phyloP scores from a whole-genome alignment of 2,329 filamentous ascomycete genomes.

The Colletotrichum sp. region DNA sequence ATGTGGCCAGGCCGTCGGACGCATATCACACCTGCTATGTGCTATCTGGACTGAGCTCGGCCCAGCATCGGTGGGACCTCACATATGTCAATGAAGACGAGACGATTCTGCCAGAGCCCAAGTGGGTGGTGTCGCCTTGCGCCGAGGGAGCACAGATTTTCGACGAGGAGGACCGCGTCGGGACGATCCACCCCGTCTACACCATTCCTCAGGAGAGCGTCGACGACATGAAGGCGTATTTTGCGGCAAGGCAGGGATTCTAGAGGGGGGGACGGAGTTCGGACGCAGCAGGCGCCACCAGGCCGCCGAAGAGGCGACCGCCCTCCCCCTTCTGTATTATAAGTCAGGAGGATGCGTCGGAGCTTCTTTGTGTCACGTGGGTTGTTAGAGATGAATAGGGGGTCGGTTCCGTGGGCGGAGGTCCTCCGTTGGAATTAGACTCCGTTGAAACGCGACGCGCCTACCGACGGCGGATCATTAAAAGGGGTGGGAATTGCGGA shows the following conservation, averaged over 20 bases:
- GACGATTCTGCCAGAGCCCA: conserved; percentile 38
- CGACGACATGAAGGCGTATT: conserved; percentile 69
- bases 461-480: background rate
- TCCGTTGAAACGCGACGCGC: background rate
- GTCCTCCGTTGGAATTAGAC: background rate
- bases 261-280: conserved; percentile 31
- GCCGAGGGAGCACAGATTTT: conserved; percentile 64
- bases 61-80: conserved; percentile 71
- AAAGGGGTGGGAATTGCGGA: background rate
- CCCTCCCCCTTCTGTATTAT: background rate
- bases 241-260: conserved; percentile 62
- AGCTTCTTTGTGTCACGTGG: conserved; percentile 5
- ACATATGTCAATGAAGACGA: conserved; percentile 30
- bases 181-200: conserved; percentile 81
- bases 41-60: conserved; percentile 81
- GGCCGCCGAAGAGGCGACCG: conserved; percentile 11
- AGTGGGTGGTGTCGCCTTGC: conserved; percentile 54
- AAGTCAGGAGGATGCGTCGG: background rate
- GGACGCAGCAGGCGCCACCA: background rate
- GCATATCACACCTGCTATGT: conserved; percentile 95
- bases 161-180: conserved; percentile 72
- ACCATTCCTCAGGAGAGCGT: conserved; percentile 77
- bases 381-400: background rate
- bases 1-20: conserved; percentile 69
- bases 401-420: background rate